These are phyloP conservation scores for Fistulifera solaris DNA, from an alignment of 108 stramenopile species.

Conservation along the genomic window DNA sequence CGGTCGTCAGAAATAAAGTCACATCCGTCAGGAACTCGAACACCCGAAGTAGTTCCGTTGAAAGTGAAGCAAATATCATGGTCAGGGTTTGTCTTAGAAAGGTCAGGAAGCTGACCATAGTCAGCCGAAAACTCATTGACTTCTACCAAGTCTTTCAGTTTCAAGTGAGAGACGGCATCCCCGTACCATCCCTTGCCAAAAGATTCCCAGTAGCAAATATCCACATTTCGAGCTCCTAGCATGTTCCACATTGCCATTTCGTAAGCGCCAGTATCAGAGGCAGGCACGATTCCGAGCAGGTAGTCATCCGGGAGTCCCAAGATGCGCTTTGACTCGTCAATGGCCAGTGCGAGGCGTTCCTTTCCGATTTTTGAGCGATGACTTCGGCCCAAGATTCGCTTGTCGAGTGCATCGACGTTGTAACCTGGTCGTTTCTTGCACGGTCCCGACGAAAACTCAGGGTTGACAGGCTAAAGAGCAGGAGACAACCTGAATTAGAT, in stretches of 20 bases:
- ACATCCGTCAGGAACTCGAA: slow-evolving; percentile 91
- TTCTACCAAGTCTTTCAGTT: slow-evolving; percentile 73
- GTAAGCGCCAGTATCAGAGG: slow-evolving; percentile 98
- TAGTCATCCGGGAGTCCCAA: slow-evolving; percentile 92
- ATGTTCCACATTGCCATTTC: slow-evolving; percentile 99
- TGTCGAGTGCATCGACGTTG: slow-evolving; percentile 55
- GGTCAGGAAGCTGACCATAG: slow-evolving; percentile 93
- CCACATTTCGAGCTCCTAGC: slow-evolving; percentile 90
- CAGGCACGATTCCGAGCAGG: slow-evolving; percentile 94
- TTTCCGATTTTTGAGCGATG: slow-evolving; percentile 98
- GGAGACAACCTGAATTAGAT: not conserved
- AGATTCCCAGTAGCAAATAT: slow-evolving; percentile 97
- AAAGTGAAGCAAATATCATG: slow-evolving; percentile 97
- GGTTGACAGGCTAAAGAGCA: slow-evolving; percentile 58
- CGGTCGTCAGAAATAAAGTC: slow-evolving; percentile 90
- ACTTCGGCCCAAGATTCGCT: slow-evolving; percentile 84
- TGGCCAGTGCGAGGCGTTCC: slow-evolving; percentile 88
- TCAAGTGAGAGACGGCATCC: slow-evolving; percentile 89
- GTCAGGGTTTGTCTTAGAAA: slow-evolving; percentile 78
- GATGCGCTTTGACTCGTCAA: slow-evolving; percentile 91
- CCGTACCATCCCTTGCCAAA: slow-evolving; percentile 98
- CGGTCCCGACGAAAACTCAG: slow-evolving; percentile 90
- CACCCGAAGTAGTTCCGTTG: slow-evolving; percentile 99
- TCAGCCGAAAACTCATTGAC: slow-evolving; percentile 89
- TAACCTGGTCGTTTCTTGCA: slow-evolving; percentile 99